Evolutionary conservation across 2,329 filamentous ascomycete genomes (phyloP).

Genomic region (Graphilbum sp.): DNA sequence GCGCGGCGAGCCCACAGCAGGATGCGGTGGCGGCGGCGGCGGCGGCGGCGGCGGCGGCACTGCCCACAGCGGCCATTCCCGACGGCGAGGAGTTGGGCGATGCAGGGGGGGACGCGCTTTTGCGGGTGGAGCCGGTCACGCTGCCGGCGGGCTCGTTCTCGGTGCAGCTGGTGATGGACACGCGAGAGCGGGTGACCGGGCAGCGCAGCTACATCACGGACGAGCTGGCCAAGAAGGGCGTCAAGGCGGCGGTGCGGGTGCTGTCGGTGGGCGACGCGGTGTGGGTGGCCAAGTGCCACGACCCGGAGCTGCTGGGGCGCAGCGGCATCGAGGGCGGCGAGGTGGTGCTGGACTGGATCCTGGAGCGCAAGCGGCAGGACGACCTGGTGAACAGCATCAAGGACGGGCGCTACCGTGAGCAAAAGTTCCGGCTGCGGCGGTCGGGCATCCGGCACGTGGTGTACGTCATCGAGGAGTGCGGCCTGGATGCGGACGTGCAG

Average conservation of each 20-base stretch:
- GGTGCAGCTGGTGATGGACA: conserved; percentile 57
- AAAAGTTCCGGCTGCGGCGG: conserved; percentile 62
- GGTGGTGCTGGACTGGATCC: conserved; percentile 62
- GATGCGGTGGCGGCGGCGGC: neutral
- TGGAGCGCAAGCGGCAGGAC: conserved; percentile 67
- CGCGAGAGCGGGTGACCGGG: conserved; percentile 54
- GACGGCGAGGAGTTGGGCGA: conserved; percentile 5
- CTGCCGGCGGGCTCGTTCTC: conserved; percentile 52
- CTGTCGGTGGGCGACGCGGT: conserved; percentile 61
- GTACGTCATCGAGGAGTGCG: conserved; percentile 62
- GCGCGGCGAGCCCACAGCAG: neutral
- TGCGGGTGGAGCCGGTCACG: conserved; percentile 39
- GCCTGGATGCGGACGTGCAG: conserved; percentile 36
- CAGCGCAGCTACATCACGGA: conserved; percentile 65
- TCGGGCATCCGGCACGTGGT: conserved; percentile 62
- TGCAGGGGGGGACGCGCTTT: conserved; percentile 16
- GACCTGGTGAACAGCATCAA: conserved; percentile 69
- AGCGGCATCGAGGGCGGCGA: conserved; percentile 48
- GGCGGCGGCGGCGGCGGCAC: neutral
- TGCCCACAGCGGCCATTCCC: neutral
- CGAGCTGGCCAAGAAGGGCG: conserved; percentile 49
- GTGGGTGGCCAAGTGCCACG: conserved; percentile 61
- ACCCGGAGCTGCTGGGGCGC: conserved; percentile 35
- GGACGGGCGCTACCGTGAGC: conserved; percentile 68
- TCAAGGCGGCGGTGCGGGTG: conserved; percentile 48